Base-by-base conservation (phyloP, 768 basidiomycete genomes). In the Gloeopeniophorella convolvens region DNA sequence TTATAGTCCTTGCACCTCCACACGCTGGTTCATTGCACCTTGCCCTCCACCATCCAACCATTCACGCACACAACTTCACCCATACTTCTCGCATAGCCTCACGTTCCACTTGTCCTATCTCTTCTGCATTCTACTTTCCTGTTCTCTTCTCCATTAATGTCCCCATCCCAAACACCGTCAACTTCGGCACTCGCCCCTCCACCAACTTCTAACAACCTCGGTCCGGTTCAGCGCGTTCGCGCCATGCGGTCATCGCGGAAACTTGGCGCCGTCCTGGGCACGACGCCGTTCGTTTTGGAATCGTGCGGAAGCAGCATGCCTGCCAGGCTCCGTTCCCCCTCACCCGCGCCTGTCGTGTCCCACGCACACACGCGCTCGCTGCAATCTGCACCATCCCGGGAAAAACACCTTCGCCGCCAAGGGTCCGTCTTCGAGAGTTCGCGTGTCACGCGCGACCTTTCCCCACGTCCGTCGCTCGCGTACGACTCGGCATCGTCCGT, bases 401-500 rank as follows among this genome's bases (percentile, higher is more conserved):
- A 8, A 20, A 55, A 44, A 21, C 52, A 31, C 9, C 47, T 34
- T n/a, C 46, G 46, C 15, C 57, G 50, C 21, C 36, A 52, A n/a
- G 33, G 32, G 21, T 48, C 54, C 11, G 30, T 48, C 18, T 32
- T 49, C 12, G 48, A 45, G 15, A 21, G 18, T 5, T 5, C 35
- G 21, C 40, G 18, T 12, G n/a, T 20, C 31, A 33, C 42, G 30
- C 20, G 43, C 7, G 54, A 46, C 24, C 35, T 33, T 28, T 36
- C 45, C 7, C 47, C 42, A 3, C 15, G 40, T 1, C 5, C 30
- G 2, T 36, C 27, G 9, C 20, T 36, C 31, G 50, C 60, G 11
- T 48, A 42, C 15, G 55, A 57, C 23, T 31, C 59, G 1, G 50
- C 44, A 41, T 62, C 64, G 4, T 62, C 60, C 51, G 49, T 47